Evolutionary conservation across 805 yeast genomes (phyloP).

Genomic region (Candida germanica): DNA sequence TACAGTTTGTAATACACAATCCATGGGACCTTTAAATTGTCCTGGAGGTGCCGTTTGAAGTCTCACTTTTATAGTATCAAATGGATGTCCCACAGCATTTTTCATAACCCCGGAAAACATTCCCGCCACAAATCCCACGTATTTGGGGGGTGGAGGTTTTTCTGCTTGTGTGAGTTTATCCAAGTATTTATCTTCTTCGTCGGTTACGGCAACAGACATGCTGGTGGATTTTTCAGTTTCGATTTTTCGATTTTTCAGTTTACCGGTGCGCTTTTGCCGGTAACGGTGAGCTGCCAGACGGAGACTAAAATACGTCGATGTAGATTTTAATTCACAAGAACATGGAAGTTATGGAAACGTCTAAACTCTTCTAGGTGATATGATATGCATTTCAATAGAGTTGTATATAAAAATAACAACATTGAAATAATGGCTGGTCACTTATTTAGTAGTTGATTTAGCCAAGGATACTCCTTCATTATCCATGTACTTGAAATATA

Average conservation of each 20-base stretch:
- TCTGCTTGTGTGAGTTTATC: constrained; percentile 7
- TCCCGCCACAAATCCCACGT: constrained; percentile 84
- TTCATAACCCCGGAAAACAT: constrained; percentile 84
- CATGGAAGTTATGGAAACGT: too few relatives aligned
- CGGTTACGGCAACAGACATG: constrained; percentile 26
- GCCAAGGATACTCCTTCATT: too few relatives aligned
- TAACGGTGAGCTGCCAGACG: too few relatives aligned
- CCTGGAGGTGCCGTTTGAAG: constrained; percentile 63
- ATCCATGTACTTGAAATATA: too few relatives aligned
- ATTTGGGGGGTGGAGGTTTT: constrained; percentile 43
- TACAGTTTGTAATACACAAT: constrained; percentile 71
- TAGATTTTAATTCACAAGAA: too few relatives aligned
- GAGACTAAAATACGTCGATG: too few relatives aligned
- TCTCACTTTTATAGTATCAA: constrained; percentile 86
- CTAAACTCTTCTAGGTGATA: too few relatives aligned
- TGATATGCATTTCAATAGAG: too few relatives aligned
- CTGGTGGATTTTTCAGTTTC: not conserved
- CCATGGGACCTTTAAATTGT: constrained; percentile 75
- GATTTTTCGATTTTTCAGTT: not conserved
- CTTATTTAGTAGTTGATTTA: too few relatives aligned
- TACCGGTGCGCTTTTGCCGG: too few relatives aligned
- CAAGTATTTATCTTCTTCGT: constrained; percentile 24
- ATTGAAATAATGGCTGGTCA: too few relatives aligned
- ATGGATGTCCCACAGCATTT: constrained; percentile 89
- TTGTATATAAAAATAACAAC: too few relatives aligned